phyloP scores from a whole-genome alignment of 345 rosid species.

The Syzygium aqueum region DNA sequence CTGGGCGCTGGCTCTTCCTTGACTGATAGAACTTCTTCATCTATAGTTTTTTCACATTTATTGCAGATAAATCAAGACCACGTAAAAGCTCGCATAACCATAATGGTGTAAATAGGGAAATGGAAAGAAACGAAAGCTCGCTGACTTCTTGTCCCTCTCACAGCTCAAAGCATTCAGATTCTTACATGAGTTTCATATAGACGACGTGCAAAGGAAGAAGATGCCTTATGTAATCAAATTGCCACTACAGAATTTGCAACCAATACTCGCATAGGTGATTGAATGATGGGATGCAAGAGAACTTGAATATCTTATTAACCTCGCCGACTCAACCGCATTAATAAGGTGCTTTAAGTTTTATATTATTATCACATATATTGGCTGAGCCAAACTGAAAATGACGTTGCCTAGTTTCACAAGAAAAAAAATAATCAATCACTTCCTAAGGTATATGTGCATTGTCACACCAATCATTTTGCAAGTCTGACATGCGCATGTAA shows the following conservation, averaged over 20 bases:
- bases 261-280: not conserved
- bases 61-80: not conserved
- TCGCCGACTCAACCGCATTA: not conserved
- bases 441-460: not conserved
- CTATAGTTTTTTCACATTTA: conserved; percentile 1
- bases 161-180: not conserved
- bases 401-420: not conserved
- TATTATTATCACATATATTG: not conserved
- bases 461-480: not conserved
- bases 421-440: not conserved
- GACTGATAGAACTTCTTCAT: conserved; percentile 73
- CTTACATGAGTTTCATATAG: not conserved
- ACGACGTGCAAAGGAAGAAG: not conserved
- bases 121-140: not conserved
- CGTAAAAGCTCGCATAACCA: not conserved
- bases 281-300: not conserved
- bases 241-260: not conserved
- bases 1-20: conserved; percentile 35
- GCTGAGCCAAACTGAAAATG: not conserved
- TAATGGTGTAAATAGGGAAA: not conserved
- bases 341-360: not conserved
- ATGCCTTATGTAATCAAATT: not conserved
- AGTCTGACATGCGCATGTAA: not conserved
- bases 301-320: not conserved
- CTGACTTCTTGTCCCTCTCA: not conserved